phyloP scores from a whole-genome alignment of 306 rosid genomes.

The Coriaria nepalensis region DNA sequence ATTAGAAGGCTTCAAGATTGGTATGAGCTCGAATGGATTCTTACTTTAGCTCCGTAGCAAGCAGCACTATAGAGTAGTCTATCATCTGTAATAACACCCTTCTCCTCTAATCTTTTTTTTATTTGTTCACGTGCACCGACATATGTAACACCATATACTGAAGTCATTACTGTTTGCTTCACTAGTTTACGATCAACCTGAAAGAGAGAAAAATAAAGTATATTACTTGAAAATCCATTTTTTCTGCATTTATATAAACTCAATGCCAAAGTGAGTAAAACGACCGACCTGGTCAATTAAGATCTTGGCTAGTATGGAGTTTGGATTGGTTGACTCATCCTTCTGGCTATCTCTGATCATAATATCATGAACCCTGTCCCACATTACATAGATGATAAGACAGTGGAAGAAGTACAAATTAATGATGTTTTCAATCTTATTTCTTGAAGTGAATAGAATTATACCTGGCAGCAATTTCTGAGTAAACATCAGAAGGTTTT shows the following conservation, averaged over 20 bases:
- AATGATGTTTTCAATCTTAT: too few relatives aligned
- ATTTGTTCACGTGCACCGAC: slow-evolving; percentile 88
- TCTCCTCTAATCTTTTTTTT: slow-evolving; percentile 71
- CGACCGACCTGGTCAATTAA: slow-evolving; percentile 55
- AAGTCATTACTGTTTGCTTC: slow-evolving; percentile 87
- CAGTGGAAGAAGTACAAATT: neutral
- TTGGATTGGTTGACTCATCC: slow-evolving; percentile 47
- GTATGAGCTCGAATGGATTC: too few relatives aligned
- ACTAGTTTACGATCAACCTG: slow-evolving; percentile 88
- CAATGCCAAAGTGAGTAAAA: too few relatives aligned
- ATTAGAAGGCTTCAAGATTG: too few relatives aligned
- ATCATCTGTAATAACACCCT: slow-evolving; percentile 63
- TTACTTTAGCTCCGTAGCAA: slow-evolving; percentile 79
- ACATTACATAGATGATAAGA: slow-evolving; percentile 12
- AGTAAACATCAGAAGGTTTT: slow-evolving; percentile 73
- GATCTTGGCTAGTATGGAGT: slow-evolving; percentile 51
- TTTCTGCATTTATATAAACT: too few relatives aligned
- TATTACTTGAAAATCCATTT: too few relatives aligned
- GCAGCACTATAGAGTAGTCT: slow-evolving; percentile 49
- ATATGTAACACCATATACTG: slow-evolving; percentile 79
- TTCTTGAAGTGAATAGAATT: slow-evolving; percentile 3
- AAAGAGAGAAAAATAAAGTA: slow-evolving; percentile 9
- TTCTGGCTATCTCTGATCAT: slow-evolving; percentile 59
- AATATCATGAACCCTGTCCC: slow-evolving; percentile 63
- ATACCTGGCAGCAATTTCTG: slow-evolving; percentile 78